A percentile compares a stretch with the other conserved stretches of the same genome.
phyloP scores from a whole-genome alignment of 169 alveolate genomes.

The Hepatocystis sp. region DNA sequence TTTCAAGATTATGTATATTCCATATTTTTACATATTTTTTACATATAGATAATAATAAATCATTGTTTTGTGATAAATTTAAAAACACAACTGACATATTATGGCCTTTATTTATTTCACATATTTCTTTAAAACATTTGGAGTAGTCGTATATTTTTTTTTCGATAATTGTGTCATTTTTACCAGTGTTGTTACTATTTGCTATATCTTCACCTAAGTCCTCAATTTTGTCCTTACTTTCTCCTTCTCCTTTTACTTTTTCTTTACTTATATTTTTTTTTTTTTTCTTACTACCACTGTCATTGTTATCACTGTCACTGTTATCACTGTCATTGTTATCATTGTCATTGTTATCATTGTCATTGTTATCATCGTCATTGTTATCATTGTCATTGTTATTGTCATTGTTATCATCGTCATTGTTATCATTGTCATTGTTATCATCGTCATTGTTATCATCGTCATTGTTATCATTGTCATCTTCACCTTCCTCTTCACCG shows the following conservation, averaged over 20 bases:
- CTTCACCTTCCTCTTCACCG: not conserved
- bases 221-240: slow-evolving; percentile 7
- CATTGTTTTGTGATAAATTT: slow-evolving; percentile 78
- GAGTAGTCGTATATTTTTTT: slow-evolving; percentile 68
- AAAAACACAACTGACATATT: slow-evolving; percentile 77
- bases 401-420: slow-evolving; percentile 11
- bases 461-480: not conserved
- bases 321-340: not conserved
- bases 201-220: too few species aligned
- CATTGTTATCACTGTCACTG: not conserved
- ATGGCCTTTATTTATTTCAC: slow-evolving; percentile 82
- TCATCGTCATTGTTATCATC: not conserved
- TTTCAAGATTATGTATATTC: slow-evolving; percentile 79
- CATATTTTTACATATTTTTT: slow-evolving; percentile 80
- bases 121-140: slow-evolving; percentile 76
- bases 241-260: slow-evolving; percentile 18
- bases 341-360: slow-evolving; percentile 66
- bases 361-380: slow-evolving; percentile 47
- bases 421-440: slow-evolving; percentile 2
- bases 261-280: not conserved
- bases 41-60: slow-evolving; percentile 80
- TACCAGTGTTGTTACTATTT: too few species aligned
- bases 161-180: too few species aligned
- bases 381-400: slow-evolving; percentile 33
- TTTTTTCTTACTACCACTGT: not conserved